phyloP scores from a whole-genome alignment of 75 land plant genomes.

The Selaginella moellendorffii region DNA sequence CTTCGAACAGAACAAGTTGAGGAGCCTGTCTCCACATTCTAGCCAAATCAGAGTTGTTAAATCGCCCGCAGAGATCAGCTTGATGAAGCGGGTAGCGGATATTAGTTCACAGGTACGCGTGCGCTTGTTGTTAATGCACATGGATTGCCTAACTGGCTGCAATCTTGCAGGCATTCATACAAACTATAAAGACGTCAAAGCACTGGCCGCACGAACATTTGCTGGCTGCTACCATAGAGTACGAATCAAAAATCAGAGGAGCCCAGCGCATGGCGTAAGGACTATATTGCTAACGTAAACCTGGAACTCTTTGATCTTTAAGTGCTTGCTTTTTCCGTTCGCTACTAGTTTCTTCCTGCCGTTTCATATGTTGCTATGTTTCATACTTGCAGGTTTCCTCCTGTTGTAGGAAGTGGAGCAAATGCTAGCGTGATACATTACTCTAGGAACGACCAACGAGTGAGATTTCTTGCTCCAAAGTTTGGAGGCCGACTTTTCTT shows the following conservation, averaged over 20 bases:
- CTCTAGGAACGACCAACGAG: slow-evolving; percentile 83
- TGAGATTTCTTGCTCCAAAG: slow-evolving; percentile 11
- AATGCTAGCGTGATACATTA: slow-evolving; percentile 89
- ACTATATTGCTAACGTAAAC: background rate
- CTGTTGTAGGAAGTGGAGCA: slow-evolving; percentile 89
- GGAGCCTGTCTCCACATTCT: background rate
- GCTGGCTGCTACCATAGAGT: slow-evolving; percentile 78
- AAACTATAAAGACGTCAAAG: slow-evolving; percentile 69
- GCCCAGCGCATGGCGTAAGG: slow-evolving; percentile 98
- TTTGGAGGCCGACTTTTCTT: background rate
- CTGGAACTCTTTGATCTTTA: background rate
- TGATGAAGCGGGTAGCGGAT: background rate
- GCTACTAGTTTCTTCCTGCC: slow-evolving; percentile 1
- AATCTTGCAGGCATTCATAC: slow-evolving; percentile 46
- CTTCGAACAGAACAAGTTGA: background rate
- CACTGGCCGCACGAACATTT: slow-evolving; percentile 41
- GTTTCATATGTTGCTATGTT: background rate
- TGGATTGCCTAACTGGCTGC: background rate
- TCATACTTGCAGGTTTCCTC: slow-evolving; percentile 47
- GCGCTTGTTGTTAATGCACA: background rate
- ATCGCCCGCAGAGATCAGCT: background rate
- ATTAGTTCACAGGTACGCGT: background rate
- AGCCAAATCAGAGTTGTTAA: background rate
- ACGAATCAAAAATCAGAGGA: slow-evolving; percentile 86
- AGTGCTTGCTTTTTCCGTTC: background rate